Evolutionary conservation across 768 basidiomycete genomes (phyloP).

Genomic region (Gloeophyllum trabeum): DNA sequence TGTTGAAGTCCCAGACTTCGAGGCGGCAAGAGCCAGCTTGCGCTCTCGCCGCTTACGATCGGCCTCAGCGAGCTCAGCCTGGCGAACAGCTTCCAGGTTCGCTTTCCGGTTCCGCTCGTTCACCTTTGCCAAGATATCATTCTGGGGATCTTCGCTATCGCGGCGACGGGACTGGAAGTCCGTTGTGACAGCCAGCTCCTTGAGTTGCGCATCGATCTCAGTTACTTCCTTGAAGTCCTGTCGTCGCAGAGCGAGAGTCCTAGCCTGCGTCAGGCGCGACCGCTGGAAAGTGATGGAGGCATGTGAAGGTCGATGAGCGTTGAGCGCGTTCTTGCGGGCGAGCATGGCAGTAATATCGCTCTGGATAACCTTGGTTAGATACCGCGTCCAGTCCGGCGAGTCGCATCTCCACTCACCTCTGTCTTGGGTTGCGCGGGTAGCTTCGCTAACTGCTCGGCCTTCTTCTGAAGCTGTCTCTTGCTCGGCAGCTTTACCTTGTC

Average conservation of each 20-base stretch:
- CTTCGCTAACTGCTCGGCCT: slow-evolving; percentile 49
- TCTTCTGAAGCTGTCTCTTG: slow-evolving; percentile 54
- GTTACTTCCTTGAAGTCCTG: slow-evolving; percentile 56
- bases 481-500: slow-evolving; percentile 61
- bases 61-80: slow-evolving; percentile 57
- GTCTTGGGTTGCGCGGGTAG: slow-evolving; percentile 56
- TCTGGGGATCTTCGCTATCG: not conserved
- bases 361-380: slow-evolving; percentile 24
- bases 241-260: slow-evolving; percentile 64
- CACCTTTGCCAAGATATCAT: slow-evolving; percentile 59
- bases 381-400: not conserved
- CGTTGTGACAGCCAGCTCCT: slow-evolving; percentile 27
- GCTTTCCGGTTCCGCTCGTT: slow-evolving; percentile 87
- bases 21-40: slow-evolving; percentile 33
- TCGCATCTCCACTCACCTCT: slow-evolving; percentile 42
- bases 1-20: slow-evolving; percentile 31
- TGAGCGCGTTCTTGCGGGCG: slow-evolving; percentile 41
- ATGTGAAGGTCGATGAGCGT: slow-evolving; percentile 10
- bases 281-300: slow-evolving; percentile 37
- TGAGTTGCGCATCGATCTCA: slow-evolving; percentile 52
- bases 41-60: slow-evolving; percentile 66
- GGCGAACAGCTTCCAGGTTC: slow-evolving; percentile 70
- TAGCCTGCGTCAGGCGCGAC: slow-evolving; percentile 57
- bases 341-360: slow-evolving; percentile 77
- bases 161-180: slow-evolving; percentile 2